Evolutionary conservation across 2,329 filamentous ascomycete species (phyloP).

Genomic region (Trichophyton schoenleinii): DNA sequence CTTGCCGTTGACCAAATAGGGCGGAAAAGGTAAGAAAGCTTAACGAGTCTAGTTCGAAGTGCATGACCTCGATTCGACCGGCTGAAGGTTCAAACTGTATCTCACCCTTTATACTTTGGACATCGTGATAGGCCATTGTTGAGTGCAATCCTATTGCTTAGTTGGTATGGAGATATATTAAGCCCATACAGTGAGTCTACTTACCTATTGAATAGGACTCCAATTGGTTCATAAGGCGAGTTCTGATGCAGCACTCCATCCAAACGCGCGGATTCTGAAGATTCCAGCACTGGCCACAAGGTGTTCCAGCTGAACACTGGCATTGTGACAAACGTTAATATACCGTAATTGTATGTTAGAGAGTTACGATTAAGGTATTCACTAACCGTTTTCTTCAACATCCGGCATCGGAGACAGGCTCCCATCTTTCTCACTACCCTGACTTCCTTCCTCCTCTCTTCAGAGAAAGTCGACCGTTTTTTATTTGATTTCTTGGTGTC

Average conservation of each 20-base stretch:
- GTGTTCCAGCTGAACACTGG: slow-evolving; percentile 46
- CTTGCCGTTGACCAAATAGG: slow-evolving; percentile 28
- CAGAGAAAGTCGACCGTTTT: slow-evolving; percentile 45
- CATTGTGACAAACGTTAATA: background rate
- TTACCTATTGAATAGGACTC: slow-evolving; percentile 43
- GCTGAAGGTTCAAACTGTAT: slow-evolving; percentile 37
- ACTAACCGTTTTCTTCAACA: slow-evolving; percentile 48
- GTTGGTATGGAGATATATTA: background rate
- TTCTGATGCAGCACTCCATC: slow-evolving; percentile 48
- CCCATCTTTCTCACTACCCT: slow-evolving; percentile 48
- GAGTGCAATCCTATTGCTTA: slow-evolving; percentile 33
- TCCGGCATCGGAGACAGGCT: slow-evolving; percentile 50
- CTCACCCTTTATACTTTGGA: slow-evolving; percentile 37
- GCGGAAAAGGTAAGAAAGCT: slow-evolving; percentile 38
- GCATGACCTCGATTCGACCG: slow-evolving; percentile 43
- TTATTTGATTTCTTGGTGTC: slow-evolving; percentile 28
- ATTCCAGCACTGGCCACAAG: slow-evolving; percentile 46
- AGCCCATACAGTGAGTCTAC: slow-evolving; percentile 1
- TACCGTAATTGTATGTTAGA: background rate
- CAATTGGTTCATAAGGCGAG: slow-evolving; percentile 46
- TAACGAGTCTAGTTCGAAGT: slow-evolving; percentile 41
- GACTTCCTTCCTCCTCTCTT: slow-evolving; percentile 45
- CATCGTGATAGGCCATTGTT: slow-evolving; percentile 40
- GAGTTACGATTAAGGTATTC: background rate
- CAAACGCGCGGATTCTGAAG: slow-evolving; percentile 50